phyloP scores from a whole-genome alignment of 768 basidiomycete genomes.

The Rhodocollybia butyracea region DNA sequence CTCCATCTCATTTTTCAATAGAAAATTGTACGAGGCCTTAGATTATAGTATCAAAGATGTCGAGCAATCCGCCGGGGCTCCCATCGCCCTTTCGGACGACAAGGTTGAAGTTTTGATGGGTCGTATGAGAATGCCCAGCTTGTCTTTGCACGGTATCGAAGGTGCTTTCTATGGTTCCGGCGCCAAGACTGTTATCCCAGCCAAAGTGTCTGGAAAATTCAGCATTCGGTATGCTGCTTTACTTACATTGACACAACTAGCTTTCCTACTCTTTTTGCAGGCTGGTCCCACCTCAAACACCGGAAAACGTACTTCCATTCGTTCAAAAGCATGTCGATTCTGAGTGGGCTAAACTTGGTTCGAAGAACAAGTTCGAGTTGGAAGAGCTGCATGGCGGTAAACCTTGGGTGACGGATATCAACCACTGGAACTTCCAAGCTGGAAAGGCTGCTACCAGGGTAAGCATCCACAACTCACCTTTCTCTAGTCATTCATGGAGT shows the following conservation, averaged over 20 bases:
- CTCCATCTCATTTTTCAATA: conserved; percentile 19
- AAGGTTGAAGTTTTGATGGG: conserved; percentile 86
- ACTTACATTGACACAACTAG: neutral
- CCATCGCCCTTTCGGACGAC: conserved; percentile 71
- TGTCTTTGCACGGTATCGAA: conserved; percentile 94
- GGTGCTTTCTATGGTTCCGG: conserved; percentile 87
- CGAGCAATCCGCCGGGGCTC: conserved; percentile 70
- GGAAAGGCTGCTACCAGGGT: conserved; percentile 63
- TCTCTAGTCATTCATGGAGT: neutral
- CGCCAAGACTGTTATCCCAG: conserved; percentile 92
- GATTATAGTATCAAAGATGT: conserved; percentile 75
- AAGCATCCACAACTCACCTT: too few relatives aligned
- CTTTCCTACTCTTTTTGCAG: conserved; percentile 22
- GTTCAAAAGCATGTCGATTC: conserved; percentile 53
- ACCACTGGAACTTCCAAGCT: conserved; percentile 76
- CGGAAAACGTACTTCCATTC: conserved; percentile 51
- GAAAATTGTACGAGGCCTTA: conserved; percentile 67
- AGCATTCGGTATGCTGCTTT: conserved; percentile 69
- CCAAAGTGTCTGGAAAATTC: conserved; percentile 87
- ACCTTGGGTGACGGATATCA: conserved; percentile 66
- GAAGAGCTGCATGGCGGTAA: conserved; percentile 63
- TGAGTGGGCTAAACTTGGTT: conserved; percentile 70
- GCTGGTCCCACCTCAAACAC: conserved; percentile 66
- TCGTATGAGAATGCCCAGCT: conserved; percentile 85
- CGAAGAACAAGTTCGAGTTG: conserved; percentile 61